phyloP scores from a whole-genome alignment of 2,329 filamentous ascomycete genomes.

The Paraphoma chrysanthemicola region DNA sequence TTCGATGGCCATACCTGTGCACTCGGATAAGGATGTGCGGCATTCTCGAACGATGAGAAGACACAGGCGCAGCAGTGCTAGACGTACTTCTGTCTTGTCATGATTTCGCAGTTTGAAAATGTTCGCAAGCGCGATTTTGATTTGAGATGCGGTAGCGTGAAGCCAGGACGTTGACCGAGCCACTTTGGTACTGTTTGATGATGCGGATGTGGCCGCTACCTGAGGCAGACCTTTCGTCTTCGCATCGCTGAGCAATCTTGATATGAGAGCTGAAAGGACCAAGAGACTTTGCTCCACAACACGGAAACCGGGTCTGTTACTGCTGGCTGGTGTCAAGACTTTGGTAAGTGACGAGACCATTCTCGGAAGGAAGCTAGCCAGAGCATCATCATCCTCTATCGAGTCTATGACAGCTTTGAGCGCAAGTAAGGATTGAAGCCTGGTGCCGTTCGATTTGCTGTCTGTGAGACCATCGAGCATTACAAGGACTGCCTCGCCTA shows the following conservation, averaged over 20 bases:
- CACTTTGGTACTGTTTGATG: conserved; percentile 30
- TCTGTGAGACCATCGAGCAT: conserved; percentile 76
- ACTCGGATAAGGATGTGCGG: conserved; percentile 72
- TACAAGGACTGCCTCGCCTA: conserved; percentile 83
- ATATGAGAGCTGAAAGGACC: conserved; percentile 59
- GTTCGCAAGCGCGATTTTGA: conserved; percentile 81
- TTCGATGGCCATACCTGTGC: conserved; percentile 76
- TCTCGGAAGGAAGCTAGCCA: conserved; percentile 87
- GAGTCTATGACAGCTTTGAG: conserved; percentile 68
- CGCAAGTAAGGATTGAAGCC: conserved; percentile 71
- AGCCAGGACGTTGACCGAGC: conserved; percentile 70
- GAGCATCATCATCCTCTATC: conserved; percentile 73
- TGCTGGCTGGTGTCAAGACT: conserved; percentile 72
- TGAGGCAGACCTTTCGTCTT: conserved; percentile 40
- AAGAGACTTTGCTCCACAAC: conserved; percentile 70
- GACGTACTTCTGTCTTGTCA: conserved; percentile 71
- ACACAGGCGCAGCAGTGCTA: conserved; percentile 74
- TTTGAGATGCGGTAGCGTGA: conserved; percentile 77
- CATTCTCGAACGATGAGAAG: conserved; percentile 80
- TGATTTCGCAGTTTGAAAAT: conserved; percentile 78
- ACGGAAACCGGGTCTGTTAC: conserved; percentile 64
- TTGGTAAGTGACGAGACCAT: conserved; percentile 83
- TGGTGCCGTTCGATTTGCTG: conserved; percentile 70
- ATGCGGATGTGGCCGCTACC: conserved; percentile 2
- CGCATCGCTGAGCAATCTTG: conserved; percentile 55